These are phyloP conservation scores for Graphiopsis chlorocephala DNA, from an alignment of 2,329 filamentous ascomycete species.

Conservation along the genomic window DNA sequence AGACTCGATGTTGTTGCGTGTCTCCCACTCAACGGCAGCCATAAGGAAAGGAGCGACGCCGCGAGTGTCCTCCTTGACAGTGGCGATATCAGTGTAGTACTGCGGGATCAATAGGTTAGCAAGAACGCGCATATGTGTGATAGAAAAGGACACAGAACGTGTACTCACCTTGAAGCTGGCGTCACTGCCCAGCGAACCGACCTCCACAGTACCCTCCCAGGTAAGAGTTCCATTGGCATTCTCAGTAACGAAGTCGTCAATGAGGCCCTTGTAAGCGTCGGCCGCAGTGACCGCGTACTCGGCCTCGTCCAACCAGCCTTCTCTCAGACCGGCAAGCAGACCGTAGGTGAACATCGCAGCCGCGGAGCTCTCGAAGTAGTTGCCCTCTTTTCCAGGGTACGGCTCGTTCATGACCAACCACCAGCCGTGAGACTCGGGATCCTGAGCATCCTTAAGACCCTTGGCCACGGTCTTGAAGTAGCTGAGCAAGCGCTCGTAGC, in stretches of 20 bases:
- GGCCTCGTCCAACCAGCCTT: constrained; percentile 33
- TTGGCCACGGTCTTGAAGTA: constrained; percentile 39
- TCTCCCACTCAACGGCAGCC: constrained; percentile 22
- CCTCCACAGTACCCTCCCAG: constrained; percentile 53
- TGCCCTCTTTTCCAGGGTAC: constrained; percentile 50
- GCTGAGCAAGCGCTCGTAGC: constrained; percentile 31
- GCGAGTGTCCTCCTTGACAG: constrained; percentile 39
- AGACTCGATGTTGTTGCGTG: not conserved
- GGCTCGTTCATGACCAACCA: constrained; percentile 57
- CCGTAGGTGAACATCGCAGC: constrained; percentile 57
- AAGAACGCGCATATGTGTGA: not conserved
- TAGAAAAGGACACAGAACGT: not conserved
- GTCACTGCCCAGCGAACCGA: constrained; percentile 51
- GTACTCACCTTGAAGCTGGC: constrained; percentile 50
- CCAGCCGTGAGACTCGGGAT: constrained; percentile 40
- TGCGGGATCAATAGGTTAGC: constrained; percentile 15
- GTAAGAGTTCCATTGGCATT: constrained; percentile 49
- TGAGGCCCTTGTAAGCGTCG: constrained; percentile 44
- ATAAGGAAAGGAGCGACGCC: constrained; percentile 44
- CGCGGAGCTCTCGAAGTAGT: constrained; percentile 59
- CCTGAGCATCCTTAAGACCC: constrained; percentile 39
- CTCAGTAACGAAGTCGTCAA: constrained; percentile 45
- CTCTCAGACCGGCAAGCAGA: constrained; percentile 45
- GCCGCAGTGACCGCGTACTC: constrained; percentile 52
- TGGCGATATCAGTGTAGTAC: constrained; percentile 39